A percentile compares a stretch with the other conserved stretches of the same genome.
Conservation (phyloP, 768 basidiomycete species). For the Amanita muscaria region DNA sequence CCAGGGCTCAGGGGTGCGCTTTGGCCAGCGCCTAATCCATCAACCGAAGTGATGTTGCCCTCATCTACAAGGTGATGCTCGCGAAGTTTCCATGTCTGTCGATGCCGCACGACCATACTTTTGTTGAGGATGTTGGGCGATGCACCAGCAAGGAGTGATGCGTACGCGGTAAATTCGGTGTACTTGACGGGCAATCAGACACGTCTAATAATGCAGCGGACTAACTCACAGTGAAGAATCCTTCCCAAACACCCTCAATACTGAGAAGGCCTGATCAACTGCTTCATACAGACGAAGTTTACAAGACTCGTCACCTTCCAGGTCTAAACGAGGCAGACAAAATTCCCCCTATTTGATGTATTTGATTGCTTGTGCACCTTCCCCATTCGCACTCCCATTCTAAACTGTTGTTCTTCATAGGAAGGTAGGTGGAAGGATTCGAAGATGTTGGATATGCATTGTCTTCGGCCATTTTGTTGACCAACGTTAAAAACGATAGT, state of each 20-base stretch:
- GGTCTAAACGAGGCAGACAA: conserved; percentile 44
- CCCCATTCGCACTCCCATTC: conserved; percentile 73
- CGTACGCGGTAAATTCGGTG: conserved; percentile 80
- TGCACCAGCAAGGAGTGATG: conserved; percentile 62
- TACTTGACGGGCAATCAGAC: conserved; percentile 38
- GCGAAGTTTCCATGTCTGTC: conserved; percentile 82
- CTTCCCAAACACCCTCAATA: conserved; percentile 75
- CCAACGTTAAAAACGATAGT: conserved; percentile 55
- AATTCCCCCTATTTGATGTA: conserved; percentile 21
- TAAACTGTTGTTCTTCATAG: conserved; percentile 24
- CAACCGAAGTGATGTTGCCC: conserved; percentile 18
- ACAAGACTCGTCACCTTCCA: conserved; percentile 35
- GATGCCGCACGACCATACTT: conserved; percentile 72
- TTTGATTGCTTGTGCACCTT: conserved; percentile 36
- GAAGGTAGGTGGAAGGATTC: conserved; percentile 22
- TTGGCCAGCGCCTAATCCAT: no score
- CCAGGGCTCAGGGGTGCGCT: conserved; percentile 50
- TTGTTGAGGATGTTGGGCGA: conserved; percentile 59
- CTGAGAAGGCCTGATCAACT: conserved; percentile 24
- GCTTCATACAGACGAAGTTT: conserved; percentile 6
- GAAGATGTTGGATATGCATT: conserved; percentile 25
- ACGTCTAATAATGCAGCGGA: neutral
- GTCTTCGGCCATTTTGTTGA: conserved; percentile 26
- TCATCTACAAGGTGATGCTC: conserved; percentile 55
- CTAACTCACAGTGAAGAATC: conserved; percentile 56